Percentiles rank a stretch among this genome's conserved stretches.
phyloP scores from a whole-genome alignment of 169 alveolate species.

The Plasmodium cynomolgi region DNA sequence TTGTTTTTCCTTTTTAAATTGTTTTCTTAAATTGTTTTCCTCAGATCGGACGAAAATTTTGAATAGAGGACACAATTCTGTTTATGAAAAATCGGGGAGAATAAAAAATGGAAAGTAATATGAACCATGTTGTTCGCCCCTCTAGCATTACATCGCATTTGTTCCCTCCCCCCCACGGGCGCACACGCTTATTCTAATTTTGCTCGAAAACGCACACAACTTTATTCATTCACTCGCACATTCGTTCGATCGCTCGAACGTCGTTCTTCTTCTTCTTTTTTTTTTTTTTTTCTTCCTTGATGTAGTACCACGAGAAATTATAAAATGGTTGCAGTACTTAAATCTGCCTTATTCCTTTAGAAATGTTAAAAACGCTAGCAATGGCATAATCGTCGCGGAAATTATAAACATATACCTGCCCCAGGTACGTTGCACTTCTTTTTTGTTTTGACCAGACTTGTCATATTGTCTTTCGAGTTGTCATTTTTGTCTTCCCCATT shows the following conservation, averaged over 20 bases:
- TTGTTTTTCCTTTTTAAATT: not conserved
- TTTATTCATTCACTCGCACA: not conserved
- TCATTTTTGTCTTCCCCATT: not conserved
- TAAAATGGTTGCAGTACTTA: conserved; percentile 66
- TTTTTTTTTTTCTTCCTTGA: not conserved
- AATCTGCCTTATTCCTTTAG: conserved; percentile 55
- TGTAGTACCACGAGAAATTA: conserved; percentile 68
- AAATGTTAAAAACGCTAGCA: conserved; percentile 70
- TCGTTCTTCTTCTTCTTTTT: not conserved
- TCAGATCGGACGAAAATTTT: not conserved
- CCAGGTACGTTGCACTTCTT: conserved; percentile 20
- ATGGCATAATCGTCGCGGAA: conserved; percentile 64
- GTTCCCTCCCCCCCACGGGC: not conserved
- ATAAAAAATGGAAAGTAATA: conserved; percentile 12
- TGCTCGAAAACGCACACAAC: not conserved
- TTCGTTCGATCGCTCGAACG: not conserved
- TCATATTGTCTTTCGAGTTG: not conserved
- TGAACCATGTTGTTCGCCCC: not conserved
- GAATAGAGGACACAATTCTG: not conserved
- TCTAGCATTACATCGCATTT: not conserved
- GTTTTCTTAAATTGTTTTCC: not conserved
- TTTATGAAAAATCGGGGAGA: not conserved
- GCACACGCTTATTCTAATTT: not conserved
- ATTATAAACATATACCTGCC: conserved; percentile 64
- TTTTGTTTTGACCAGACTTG: not conserved